These are phyloP conservation scores for Rhododendron ferrugineum DNA, from an alignment of 148 eudicot species.

Conservation along the genomic window DNA sequence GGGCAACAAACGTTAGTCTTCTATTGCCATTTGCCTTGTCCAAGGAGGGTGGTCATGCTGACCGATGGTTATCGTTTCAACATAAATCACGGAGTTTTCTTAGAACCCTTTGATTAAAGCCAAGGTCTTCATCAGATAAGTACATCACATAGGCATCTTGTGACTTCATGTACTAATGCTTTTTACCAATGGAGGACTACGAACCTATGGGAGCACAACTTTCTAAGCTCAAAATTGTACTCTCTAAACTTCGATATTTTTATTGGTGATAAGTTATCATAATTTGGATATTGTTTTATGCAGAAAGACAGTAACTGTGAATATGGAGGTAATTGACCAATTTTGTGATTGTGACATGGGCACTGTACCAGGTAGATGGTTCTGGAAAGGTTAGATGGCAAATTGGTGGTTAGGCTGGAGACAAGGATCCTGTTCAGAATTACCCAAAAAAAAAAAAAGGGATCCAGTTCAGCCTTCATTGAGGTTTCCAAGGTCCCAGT, in stretches of 20 bases:
- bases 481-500: not conserved
- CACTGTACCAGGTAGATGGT: not conserved
- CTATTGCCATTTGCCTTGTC: not conserved
- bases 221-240: not conserved
- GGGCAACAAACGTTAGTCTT: not conserved
- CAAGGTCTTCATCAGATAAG: not conserved
- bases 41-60: not conserved
- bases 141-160: not conserved
- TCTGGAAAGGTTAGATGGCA: not conserved
- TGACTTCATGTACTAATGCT: not conserved
- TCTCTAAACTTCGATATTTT: not conserved
- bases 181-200: not conserved
- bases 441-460: no score
- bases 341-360: not conserved
- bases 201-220: not conserved
- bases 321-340: not conserved
- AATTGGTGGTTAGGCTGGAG: not conserved
- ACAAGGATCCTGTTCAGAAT: not conserved
- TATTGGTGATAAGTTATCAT: not conserved
- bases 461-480: not conserved
- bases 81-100: not conserved
- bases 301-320: not conserved
- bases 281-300: not conserved
- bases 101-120: not conserved
- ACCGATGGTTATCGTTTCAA: not conserved